Base-by-base conservation (phyloP, 2,329 filamentous ascomycete genomes). In the Neoascochyta sp. region DNA sequence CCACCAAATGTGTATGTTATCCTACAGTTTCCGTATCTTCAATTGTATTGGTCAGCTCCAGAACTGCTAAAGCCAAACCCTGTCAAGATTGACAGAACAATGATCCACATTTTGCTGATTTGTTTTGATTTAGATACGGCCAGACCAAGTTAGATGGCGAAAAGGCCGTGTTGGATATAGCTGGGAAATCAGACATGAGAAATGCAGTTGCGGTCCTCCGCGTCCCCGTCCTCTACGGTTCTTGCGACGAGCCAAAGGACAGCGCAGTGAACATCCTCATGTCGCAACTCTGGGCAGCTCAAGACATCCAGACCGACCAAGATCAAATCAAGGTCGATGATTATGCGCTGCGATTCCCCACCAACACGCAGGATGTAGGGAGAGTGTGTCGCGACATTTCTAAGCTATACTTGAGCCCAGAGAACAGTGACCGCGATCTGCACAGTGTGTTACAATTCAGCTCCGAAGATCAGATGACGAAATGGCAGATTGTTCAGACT, bases 331-430 rank as follows among this genome's bases (percentile, higher is more conserved):
- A 77, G 55, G 89, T 94, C 80, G 88, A 95, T 53, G 81, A 93
- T 60, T 94, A 86, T 80, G 81, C 85, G 1, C 66, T 84, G 28
- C 76, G 88, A 16, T 94, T 86, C 65, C 88, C 88, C 7, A 94
- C 88, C 6, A 92, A 92, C 57, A 94, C 87, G 0, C 82, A 87
- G 56, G 89, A 95, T 54, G 81, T 94, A 11, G 87, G 74, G 11
- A 74, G 89, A 21, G 84, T 95, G 24, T 84, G 80, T 50, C 73
- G 79, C 40, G 86, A 93, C 47, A 68, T 92, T 26, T 77, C 83
- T 2, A 71, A 70, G 39, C 80, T 83, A 51, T 92, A 89, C 51
- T 31, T 54, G 2, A 45, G 54, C 28, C 24, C 47, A 1, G 31
- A 39, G 52, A 53, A 51, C 29, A 36, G 29, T 4, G 51, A 59